Conservation (phyloP, 2,329 filamentous ascomycete species). For the Lasiodiplodia sp. region DNA sequence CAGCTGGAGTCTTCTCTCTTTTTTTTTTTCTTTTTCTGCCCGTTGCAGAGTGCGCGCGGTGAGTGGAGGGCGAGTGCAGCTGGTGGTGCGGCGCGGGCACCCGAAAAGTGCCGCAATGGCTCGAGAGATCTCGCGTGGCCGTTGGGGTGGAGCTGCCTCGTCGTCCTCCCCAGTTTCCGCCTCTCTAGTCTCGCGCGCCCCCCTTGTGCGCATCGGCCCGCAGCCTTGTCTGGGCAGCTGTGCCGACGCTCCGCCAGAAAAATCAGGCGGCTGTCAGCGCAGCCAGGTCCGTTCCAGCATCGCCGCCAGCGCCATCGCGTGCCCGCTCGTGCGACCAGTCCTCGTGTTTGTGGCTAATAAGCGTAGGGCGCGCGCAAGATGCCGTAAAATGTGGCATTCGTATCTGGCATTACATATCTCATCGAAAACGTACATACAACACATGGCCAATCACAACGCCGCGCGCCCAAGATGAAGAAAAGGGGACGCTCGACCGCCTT, state of each 20-base stretch:
- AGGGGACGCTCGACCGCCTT: neutral
- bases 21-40: neutral
- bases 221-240: conserved; percentile 19
- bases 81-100: neutral
- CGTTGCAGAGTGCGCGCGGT: neutral
- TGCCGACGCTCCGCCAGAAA: conserved; percentile 4
- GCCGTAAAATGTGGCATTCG: conserved; percentile 6
- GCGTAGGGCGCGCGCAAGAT: neutral
- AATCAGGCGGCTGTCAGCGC: conserved; percentile 8
- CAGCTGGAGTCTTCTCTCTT: neutral
- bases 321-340: neutral
- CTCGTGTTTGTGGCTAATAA: conserved; percentile 14
- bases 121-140: conserved; percentile 7
- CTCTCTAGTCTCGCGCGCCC: neutral
- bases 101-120: conserved; percentile 15
- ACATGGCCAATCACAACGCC: conserved; percentile 7
- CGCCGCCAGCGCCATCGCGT: neutral
- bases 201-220: conserved; percentile 25
- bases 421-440: conserved; percentile 5
- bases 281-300: neutral
- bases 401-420: conserved; percentile 11
- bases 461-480: neutral
- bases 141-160: neutral
- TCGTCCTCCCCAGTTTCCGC: conserved; percentile 3
- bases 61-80: neutral